phyloP scores from a whole-genome alignment of 345 rosid genomes.

The Salix udensis region DNA sequence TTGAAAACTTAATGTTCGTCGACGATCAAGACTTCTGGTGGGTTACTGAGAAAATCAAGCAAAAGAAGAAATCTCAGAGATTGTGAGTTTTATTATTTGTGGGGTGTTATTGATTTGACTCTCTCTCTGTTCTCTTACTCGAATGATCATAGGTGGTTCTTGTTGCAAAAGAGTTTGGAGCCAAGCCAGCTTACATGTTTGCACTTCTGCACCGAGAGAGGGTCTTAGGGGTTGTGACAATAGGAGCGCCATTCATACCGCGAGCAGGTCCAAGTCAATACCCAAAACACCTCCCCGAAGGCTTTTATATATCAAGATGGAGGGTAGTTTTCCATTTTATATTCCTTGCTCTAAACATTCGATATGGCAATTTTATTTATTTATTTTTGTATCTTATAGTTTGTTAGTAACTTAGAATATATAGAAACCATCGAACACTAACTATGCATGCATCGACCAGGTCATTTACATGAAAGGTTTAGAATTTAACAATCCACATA shows the following conservation, averaged over 20 bases:
- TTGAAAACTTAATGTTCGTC: too few relatives aligned
- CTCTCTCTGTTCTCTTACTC: neutral
- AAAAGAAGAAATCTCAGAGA: neutral
- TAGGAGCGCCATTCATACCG: conserved; percentile 38
- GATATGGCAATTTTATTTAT: too few relatives aligned
- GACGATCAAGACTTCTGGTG: neutral
- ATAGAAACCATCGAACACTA: neutral
- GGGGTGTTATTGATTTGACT: neutral
- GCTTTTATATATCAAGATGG: conserved; percentile 52
- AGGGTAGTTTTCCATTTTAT: conserved; percentile 23
- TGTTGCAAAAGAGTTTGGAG: conserved; percentile 53
- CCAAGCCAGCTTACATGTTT: conserved; percentile 34
- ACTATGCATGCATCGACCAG: too few relatives aligned
- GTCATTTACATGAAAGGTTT: neutral
- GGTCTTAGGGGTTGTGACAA: conserved; percentile 40
- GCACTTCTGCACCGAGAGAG: conserved; percentile 46
- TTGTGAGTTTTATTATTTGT: neutral
- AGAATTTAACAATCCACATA: neutral
- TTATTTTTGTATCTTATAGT: neutral
- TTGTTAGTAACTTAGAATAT: neutral
- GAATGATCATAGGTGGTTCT: conserved; percentile 41
- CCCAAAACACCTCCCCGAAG: conserved; percentile 44
- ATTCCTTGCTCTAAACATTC: neutral
- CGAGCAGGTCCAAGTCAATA: conserved; percentile 24
- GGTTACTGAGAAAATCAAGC: neutral